A percentile compares a stretch with the other conserved stretches of the same genome.
Conservation (phyloP, 148 eudicot species). For the Vaccinium corymbosum region DNA sequence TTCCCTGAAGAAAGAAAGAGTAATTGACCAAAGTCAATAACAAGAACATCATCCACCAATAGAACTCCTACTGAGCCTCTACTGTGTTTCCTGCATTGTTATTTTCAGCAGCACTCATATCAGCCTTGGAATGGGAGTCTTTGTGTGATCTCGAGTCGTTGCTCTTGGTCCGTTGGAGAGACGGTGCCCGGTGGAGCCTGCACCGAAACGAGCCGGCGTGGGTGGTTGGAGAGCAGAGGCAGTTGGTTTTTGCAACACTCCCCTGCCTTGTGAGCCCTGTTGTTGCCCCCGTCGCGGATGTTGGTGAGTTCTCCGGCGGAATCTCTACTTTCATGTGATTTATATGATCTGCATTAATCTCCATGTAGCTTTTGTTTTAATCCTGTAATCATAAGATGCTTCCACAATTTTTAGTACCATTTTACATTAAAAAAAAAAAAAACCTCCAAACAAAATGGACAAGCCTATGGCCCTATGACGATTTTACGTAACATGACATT, state of each 20-base stretch:
- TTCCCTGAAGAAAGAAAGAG: neutral
- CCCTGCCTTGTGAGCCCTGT: conserved; percentile 26
- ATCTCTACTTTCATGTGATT: neutral
- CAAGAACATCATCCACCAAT: neutral
- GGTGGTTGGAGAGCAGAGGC: conserved; percentile 53
- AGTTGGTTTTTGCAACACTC: conserved; percentile 15
- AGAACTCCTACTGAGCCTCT: neutral
- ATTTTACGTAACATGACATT: neutral
- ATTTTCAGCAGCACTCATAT: conserved; percentile 1
- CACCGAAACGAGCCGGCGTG: conserved; percentile 50
- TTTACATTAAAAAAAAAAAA: neutral
- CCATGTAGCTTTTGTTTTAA: neutral
- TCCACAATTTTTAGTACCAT: neutral
- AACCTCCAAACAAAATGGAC: neutral
- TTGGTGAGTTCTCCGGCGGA: neutral
- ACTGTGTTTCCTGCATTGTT: neutral
- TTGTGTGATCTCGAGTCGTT: conserved; percentile 7
- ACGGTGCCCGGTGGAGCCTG: conserved; percentile 33
- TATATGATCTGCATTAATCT: neutral
- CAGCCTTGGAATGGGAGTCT: conserved; percentile 12
- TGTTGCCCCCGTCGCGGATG: conserved; percentile 13
- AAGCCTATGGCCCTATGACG: neutral
- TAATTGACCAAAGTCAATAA: neutral
- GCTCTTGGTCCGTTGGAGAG: conserved; percentile 34
- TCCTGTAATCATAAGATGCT: neutral